Base-by-base conservation (phyloP, 345 rosid genomes). In the Isatis tinctoria region DNA sequence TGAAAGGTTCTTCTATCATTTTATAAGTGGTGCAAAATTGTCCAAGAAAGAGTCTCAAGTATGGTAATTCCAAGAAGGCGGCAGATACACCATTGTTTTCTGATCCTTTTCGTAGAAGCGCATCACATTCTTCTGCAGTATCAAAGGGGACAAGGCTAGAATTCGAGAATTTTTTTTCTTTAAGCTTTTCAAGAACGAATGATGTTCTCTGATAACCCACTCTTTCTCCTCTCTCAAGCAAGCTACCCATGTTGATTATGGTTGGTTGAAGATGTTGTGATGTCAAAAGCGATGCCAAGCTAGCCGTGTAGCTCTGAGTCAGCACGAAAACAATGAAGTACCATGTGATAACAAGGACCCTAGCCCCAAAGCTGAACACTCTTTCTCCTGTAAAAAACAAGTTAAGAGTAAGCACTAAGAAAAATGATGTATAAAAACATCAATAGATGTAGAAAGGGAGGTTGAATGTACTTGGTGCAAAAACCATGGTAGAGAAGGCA, bases 271-370 rank as follows among this genome's bases (percentile, higher is more conserved):
- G 76, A 18, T 82, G 79, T 4, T 87, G 82, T 2, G 88, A 86
- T 1, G 91, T 88, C 8, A 90, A 65, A 8, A 83, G 79, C 6
- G 93, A 85, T 0, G 91, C 74, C 9, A 90, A 85, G 54, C 83
- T 88, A 13, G 96, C 97, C 0, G 97, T 85, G 76, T 90, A 92
- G 28, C 92, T 86, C 47, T 88, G 91, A 1, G 83, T 86, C 6
- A 92, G 74, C 24, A 90, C 81, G 2, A 90, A 82, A 1, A 92
- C 92, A 6, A 86, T 82, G 10, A 90, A 88, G 16, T 76, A 87
- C 90, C 94, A 92, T 40, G 86, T 70, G 57, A 92, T 49, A 33
- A 85, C 75, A 69, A 92, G 79, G 3, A 73, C 2, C 61, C 92
- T 74, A 0, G 85, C 78, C 51, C 82, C 59, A 54, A 83, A 88